Evolutionary conservation across 441 rosid species (phyloP).

Genomic region (Sinapis alba): DNA sequence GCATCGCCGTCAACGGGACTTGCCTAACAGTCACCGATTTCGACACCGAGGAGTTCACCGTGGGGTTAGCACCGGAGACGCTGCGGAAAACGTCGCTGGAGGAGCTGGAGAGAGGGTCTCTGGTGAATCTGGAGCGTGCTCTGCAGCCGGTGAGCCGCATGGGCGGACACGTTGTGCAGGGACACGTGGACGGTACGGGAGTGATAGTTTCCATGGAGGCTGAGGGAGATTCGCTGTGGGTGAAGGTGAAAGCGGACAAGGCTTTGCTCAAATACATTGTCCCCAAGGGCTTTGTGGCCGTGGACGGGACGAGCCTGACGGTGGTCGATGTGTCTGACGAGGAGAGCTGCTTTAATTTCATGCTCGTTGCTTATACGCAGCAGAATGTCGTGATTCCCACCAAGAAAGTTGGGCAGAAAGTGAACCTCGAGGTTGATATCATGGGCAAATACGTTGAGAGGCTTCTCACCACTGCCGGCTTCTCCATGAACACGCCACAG

Average conservation of each 20-base stretch:
- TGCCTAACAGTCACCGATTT: conserved; percentile 82
- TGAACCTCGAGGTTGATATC: conserved; percentile 88
- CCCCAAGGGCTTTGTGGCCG: conserved; percentile 83
- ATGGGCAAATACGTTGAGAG: conserved; percentile 93
- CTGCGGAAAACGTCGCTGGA: conserved; percentile 68
- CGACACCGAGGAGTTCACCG: conserved; percentile 57
- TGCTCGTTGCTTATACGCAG: conserved; percentile 83
- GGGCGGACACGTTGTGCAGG: conserved; percentile 98
- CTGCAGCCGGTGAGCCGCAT: conserved; percentile 70
- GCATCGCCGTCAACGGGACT: conserved; percentile 82
- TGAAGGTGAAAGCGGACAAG: conserved; percentile 61
- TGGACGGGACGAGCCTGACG: conserved; percentile 90
- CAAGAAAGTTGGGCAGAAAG: conserved; percentile 78
- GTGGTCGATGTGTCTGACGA: conserved; percentile 82
- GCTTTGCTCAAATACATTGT: conserved; percentile 64
- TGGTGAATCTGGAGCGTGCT: conserved; percentile 86
- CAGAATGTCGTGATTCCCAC: conserved; percentile 68
- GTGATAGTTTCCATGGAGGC: conserved; percentile 60
- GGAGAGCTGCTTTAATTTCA: conserved; percentile 73
- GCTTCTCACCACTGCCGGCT: conserved; percentile 62
- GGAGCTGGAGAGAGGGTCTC: conserved; percentile 66
- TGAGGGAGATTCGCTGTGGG: conserved; percentile 83
- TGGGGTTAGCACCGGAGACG: conserved; percentile 77
- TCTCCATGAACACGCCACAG: conserved; percentile 20
- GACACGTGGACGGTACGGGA: conserved; percentile 90